Conservation (phyloP, 257 asterid genomes). For the Pogostemon cablin region DNA sequence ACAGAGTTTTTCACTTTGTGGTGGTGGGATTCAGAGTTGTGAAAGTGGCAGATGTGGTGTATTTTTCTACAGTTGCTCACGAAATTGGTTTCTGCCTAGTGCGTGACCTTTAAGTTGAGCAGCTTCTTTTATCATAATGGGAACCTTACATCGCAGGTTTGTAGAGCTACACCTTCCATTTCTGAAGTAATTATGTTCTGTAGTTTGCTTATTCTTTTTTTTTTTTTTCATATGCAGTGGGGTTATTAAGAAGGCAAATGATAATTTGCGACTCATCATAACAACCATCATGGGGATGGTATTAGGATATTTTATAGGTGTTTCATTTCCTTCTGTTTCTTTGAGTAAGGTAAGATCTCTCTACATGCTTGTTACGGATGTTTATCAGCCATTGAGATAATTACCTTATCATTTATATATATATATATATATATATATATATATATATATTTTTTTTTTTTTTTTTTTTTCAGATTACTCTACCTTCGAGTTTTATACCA, state of each 20-base stretch:
- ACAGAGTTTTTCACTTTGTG: conserved; percentile 46
- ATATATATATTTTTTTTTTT: too few species aligned
- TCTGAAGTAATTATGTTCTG: conserved; percentile 1
- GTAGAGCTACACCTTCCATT: conserved; percentile 25
- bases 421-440: not conserved
- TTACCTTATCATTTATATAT: conserved; percentile 4
- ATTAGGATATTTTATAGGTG: conserved; percentile 89
- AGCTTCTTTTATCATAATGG: conserved; percentile 62
- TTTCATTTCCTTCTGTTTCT: conserved; percentile 89
- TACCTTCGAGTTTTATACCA: conserved; percentile 75
- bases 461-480: conserved; percentile 64
- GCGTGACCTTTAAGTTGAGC: conserved; percentile 62
- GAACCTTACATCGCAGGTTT: conserved; percentile 82
- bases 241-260: conserved; percentile 72
- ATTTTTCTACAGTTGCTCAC: conserved; percentile 49
- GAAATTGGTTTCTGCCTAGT: conserved; percentile 54
- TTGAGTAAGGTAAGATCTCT: conserved; percentile 65
- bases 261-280: conserved; percentile 66
- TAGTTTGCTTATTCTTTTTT: conserved; percentile 20
- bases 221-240: conserved; percentile 58
- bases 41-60: conserved; percentile 45
- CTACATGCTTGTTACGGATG: conserved; percentile 2
- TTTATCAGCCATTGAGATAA: conserved; percentile 24
- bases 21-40: conserved; percentile 34
- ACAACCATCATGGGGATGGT: conserved; percentile 90